A percentile compares a stretch with the other conserved stretches of the same genome.
Evolutionary conservation across 2,329 filamentous ascomycete genomes (phyloP).

Genomic region (Bisporella sp.): DNA sequence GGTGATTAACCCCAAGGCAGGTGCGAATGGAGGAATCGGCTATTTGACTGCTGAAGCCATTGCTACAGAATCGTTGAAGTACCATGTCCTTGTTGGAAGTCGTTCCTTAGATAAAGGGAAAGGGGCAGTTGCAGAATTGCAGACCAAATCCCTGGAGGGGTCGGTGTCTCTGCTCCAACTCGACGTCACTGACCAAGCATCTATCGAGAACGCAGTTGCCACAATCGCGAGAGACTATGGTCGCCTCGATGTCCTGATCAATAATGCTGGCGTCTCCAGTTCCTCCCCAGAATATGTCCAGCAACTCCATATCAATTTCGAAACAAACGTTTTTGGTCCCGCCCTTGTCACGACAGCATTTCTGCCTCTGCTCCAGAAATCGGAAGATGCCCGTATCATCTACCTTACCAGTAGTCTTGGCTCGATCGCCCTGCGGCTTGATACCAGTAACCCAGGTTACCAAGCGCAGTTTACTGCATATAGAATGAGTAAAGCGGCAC

Average conservation of each 20-base stretch:
- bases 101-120: constrained; percentile 15
- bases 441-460: constrained; percentile 9
- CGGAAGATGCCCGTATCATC: constrained; percentile 4
- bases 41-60: constrained; percentile 26
- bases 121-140: constrained; percentile 8
- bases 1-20: constrained; percentile 11
- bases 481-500: constrained; percentile 16
- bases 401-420: constrained; percentile 8
- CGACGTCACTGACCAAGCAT: constrained; percentile 25
- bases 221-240: constrained; percentile 21
- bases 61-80: constrained; percentile 4
- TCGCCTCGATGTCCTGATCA: constrained; percentile 29
- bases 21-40: constrained; percentile 35
- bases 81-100: constrained; percentile 20
- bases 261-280: constrained; percentile 24
- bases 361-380: constrained; percentile 4
- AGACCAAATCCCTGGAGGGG: constrained; percentile 26
- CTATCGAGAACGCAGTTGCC: constrained; percentile 24
- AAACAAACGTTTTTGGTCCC: constrained; percentile 8
- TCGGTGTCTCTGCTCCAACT: constrained; percentile 19
- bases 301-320: constrained; percentile 1
- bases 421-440: constrained; percentile 9
- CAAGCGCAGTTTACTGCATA: constrained; percentile 2
- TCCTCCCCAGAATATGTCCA: neutral
- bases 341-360: constrained; percentile 5